Percentiles rank a stretch among this genome's conserved stretches.
Conservation (phyloP, 2,329 filamentous ascomycete species). For the Lecanosticta acicola region DNA sequence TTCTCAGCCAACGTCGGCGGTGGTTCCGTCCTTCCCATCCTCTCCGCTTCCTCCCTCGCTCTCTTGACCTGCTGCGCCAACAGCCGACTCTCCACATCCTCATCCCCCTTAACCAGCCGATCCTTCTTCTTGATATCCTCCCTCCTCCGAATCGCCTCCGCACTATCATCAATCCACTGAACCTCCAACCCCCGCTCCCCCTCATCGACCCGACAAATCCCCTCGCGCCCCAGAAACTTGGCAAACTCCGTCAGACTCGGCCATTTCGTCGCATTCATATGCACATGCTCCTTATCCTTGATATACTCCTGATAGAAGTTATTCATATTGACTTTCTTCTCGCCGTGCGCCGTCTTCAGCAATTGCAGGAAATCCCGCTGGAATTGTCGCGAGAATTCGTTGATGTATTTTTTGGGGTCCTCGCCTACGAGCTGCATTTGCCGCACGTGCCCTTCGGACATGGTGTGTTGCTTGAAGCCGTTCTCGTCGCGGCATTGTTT, state of each 20-base stretch:
- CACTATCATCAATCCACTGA: conserved; percentile 85
- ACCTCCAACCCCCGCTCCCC: conserved; percentile 81
- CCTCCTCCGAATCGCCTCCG: conserved; percentile 72
- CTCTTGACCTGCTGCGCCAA: conserved; percentile 78
- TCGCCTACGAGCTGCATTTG: conserved; percentile 84
- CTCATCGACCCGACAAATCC: conserved; percentile 85
- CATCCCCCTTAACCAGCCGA: conserved; percentile 81
- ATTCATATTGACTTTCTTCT: conserved; percentile 84
- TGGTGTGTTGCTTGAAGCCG: conserved; percentile 75
- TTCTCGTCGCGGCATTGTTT: conserved; percentile 78
- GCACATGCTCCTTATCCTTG: conserved; percentile 76
- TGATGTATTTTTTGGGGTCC: conserved; percentile 76
- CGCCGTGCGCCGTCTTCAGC: conserved; percentile 77
- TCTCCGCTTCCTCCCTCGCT: conserved; percentile 58
- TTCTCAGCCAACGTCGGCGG: conserved; percentile 14
- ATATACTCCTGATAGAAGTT: conserved; percentile 96
- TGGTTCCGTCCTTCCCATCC: conserved; percentile 44
- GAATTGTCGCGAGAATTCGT: conserved; percentile 77
- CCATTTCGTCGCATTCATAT: conserved; percentile 94
- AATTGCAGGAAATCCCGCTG: conserved; percentile 70
- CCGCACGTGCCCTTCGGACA: conserved; percentile 81
- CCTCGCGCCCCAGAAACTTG: conserved; percentile 77
- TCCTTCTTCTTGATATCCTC: conserved; percentile 81
- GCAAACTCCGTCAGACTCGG: conserved; percentile 82
- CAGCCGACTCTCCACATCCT: conserved; percentile 78